Evolutionary conservation across 1,284 basidiomycete species (phyloP).

Genomic region (Naganishia albida): DNA sequence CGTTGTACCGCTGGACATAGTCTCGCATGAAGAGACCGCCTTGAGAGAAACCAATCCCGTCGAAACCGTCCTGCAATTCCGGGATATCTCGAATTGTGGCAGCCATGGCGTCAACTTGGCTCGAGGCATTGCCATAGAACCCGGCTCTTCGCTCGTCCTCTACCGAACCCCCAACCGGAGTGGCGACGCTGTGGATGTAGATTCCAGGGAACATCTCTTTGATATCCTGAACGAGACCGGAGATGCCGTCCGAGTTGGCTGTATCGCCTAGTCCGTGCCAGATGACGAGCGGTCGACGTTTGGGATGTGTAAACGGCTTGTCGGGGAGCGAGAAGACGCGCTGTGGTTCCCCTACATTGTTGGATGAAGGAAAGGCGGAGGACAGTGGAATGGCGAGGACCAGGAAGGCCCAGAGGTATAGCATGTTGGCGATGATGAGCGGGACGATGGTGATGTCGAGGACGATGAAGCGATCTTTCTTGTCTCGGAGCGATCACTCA

Average conservation of each 20-base stretch:
- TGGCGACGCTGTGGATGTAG: conserved; percentile 77
- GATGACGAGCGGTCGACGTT: conserved; percentile 72
- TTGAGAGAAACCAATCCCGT: conserved; percentile 91
- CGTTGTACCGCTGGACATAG: conserved; percentile 81
- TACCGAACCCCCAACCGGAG: conserved; percentile 64
- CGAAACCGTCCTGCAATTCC: conserved; percentile 65
- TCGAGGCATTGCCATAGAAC: conserved; percentile 56
- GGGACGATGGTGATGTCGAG: neutral
- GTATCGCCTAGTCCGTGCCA: conserved; percentile 91
- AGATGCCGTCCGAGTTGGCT: conserved; percentile 37
- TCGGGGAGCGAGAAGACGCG: neutral
- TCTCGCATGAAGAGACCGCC: conserved; percentile 91
- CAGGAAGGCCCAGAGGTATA: neutral
- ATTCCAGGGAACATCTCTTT: conserved; percentile 76
- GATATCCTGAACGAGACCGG: conserved; percentile 66
- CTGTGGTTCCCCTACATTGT: neutral
- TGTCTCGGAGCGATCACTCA: conserved; percentile 5
- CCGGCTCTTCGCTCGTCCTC: conserved; percentile 72
- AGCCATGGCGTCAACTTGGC: conserved; percentile 37
- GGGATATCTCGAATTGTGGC: conserved; percentile 68
- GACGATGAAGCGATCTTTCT: neutral
- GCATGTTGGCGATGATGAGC: neutral
- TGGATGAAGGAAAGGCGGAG: neutral
- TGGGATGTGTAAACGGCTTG: neutral
- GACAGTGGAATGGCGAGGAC: neutral